Conservation (phyloP, 169 alveolate species). For the Eimeria tenella region DNA sequence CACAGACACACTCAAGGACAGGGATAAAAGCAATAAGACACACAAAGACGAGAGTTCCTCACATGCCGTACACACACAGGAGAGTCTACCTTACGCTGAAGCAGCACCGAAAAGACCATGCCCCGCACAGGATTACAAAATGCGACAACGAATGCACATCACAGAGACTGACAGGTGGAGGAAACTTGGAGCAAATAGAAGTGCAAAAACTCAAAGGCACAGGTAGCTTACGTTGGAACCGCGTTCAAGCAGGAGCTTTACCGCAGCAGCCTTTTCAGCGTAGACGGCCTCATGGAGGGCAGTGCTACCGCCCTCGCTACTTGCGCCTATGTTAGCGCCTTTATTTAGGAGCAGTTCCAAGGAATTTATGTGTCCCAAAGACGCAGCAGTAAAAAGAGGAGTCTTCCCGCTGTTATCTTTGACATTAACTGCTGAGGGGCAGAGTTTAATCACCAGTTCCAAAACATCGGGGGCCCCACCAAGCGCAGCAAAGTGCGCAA, state of each 20-base stretch:
- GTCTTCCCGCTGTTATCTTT: constrained; percentile 44
- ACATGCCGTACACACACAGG: too few relatives aligned
- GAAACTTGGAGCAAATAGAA: too few relatives aligned
- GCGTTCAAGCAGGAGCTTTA: background rate
- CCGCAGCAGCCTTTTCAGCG: constrained; percentile 2
- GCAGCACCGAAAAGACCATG: too few relatives aligned
- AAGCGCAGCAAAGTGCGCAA: constrained; percentile 58
- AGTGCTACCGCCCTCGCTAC: constrained; percentile 53
- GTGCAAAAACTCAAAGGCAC: background rate
- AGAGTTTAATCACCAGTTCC: background rate
- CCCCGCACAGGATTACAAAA: too few relatives aligned
- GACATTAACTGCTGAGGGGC: constrained; percentile 23
- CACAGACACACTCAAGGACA: too few relatives aligned
- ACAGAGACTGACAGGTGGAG: too few relatives aligned
- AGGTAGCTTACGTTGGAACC: constrained; percentile 19
- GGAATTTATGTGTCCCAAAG: background rate
- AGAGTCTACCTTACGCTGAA: too few relatives aligned
- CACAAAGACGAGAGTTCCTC: too few relatives aligned
- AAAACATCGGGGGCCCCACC: constrained; percentile 20
- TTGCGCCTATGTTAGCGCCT: constrained; percentile 18
- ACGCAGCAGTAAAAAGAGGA: constrained; percentile 55
- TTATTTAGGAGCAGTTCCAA: constrained; percentile 33
- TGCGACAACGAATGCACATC: too few relatives aligned
- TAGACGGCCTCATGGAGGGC: constrained; percentile 49
- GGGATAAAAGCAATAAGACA: too few relatives aligned